phyloP scores from a whole-genome alignment of 176 grass and related monocot species.

The Eragrostis nindensis region DNA sequence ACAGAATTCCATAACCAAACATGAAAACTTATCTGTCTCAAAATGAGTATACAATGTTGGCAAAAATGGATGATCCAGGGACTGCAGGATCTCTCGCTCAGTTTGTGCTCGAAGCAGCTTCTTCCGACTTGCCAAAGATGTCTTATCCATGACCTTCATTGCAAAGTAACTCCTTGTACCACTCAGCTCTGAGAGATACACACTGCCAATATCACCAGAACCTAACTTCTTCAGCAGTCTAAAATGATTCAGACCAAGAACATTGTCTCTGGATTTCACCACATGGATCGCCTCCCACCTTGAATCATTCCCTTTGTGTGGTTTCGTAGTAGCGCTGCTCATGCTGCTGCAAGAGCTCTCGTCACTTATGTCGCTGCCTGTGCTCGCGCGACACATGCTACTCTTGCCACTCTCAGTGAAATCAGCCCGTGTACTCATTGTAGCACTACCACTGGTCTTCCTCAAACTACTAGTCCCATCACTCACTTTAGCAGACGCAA shows the following conservation, averaged over 20 bases:
- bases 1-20: constrained; percentile 93
- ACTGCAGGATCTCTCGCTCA: constrained; percentile 83
- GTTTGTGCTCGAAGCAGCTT: constrained; percentile 89
- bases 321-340: constrained; percentile 73
- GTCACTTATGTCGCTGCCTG: constrained; percentile 72
- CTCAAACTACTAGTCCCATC: constrained; percentile 78
- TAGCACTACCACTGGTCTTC: constrained; percentile 70
- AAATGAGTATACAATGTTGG: constrained; percentile 91
- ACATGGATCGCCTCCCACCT: constrained; percentile 85
- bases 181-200: constrained; percentile 85
- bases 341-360: constrained; percentile 87
- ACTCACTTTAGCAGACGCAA: constrained; percentile 84
- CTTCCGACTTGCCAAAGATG: constrained; percentile 80
- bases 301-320: constrained; percentile 85
- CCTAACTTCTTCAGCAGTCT: constrained; percentile 79
- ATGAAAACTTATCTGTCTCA: constrained; percentile 93
- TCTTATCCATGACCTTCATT: constrained; percentile 96
- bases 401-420: constrained; percentile 82
- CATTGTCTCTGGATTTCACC: constrained; percentile 61
- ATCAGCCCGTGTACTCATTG: constrained; percentile 60
- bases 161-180: constrained; percentile 84
- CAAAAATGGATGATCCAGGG: constrained; percentile 89
- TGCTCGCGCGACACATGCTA: constrained; percentile 83
- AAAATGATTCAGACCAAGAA: constrained; percentile 81
- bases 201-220: constrained; percentile 85